phyloP scores from a whole-genome alignment of 805 yeast species.

The Teunomyces panamensis region DNA sequence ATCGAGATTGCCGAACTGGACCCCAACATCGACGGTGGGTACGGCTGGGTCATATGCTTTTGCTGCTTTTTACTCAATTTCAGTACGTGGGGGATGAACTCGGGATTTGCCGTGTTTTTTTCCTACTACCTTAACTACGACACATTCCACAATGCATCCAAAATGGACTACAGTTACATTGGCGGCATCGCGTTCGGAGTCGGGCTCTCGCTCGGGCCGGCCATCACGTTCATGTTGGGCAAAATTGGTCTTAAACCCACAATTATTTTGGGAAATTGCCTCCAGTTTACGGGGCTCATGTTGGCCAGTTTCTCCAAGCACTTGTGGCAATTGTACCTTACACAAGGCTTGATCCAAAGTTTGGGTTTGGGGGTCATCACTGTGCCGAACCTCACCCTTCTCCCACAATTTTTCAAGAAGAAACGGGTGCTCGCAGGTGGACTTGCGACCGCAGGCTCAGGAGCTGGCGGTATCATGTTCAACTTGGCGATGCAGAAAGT shows the following conservation, averaged over 20 bases:
- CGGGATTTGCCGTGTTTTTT: constrained; percentile 23
- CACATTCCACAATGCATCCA: constrained; percentile 17
- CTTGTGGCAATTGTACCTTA: constrained; percentile 22
- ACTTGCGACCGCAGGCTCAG: constrained; percentile 21
- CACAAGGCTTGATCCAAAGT: constrained; percentile 23
- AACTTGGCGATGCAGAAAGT: constrained; percentile 25
- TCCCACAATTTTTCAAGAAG: constrained; percentile 22
- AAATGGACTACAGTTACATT: constrained; percentile 22
- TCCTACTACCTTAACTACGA: constrained; percentile 18
- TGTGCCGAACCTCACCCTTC: constrained; percentile 17
- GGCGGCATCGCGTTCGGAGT: constrained; percentile 24
- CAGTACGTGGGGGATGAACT: constrained; percentile 26
- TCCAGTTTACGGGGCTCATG: constrained; percentile 19
- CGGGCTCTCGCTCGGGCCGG: constrained; percentile 19
- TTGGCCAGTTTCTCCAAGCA: constrained; percentile 18
- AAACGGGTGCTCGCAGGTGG: constrained; percentile 18
- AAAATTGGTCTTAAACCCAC: constrained; percentile 14
- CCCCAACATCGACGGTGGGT: constrained; percentile 19
- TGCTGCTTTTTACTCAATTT: constrained; percentile 19
- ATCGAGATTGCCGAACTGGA: not conserved
- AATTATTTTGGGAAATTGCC: constrained; percentile 16
- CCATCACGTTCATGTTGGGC: constrained; percentile 17
- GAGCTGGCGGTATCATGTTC: constrained; percentile 21
- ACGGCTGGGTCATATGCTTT: constrained; percentile 22
- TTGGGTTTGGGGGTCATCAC: constrained; percentile 21